phyloP scores from a whole-genome alignment of 441 rosid genomes.

The Isatis lusitanica region DNA sequence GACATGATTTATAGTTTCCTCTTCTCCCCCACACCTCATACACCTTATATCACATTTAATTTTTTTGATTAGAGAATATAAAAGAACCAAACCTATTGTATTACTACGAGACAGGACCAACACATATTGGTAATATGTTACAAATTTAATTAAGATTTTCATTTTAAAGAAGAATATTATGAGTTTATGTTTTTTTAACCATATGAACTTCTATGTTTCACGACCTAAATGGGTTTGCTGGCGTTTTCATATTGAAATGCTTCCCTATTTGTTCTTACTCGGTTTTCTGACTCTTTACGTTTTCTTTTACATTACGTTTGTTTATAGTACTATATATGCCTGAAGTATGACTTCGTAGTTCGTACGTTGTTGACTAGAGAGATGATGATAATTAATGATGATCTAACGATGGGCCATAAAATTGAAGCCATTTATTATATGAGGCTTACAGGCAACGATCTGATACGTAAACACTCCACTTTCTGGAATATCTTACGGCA shows the following conservation, averaged over 20 bases:
- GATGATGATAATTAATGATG: background rate
- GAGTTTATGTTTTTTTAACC: too few species aligned
- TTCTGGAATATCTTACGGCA: background rate
- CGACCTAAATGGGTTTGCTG: slow-evolving; percentile 1
- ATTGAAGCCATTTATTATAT: background rate
- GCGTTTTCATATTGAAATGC: background rate
- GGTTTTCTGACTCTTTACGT: background rate
- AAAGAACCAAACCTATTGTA: too few species aligned
- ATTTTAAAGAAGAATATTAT: background rate
- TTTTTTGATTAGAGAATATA: too few species aligned
- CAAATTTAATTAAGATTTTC: background rate
- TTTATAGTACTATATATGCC: background rate
- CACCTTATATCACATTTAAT: too few species aligned
- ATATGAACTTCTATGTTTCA: background rate
- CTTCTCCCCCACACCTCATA: too few species aligned
- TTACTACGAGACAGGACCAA: too few species aligned
- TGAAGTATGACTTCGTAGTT: background rate
- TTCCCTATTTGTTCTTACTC: background rate
- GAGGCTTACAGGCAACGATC: background rate
- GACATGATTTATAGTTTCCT: too few species aligned
- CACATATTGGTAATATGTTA: too few species aligned
- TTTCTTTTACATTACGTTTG: background rate
- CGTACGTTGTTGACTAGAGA: background rate
- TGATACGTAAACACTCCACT: background rate
- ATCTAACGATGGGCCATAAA: background rate